phyloP scores from a whole-genome alignment of 2,329 filamentous ascomycete species.

The Penicillium sp. region DNA sequence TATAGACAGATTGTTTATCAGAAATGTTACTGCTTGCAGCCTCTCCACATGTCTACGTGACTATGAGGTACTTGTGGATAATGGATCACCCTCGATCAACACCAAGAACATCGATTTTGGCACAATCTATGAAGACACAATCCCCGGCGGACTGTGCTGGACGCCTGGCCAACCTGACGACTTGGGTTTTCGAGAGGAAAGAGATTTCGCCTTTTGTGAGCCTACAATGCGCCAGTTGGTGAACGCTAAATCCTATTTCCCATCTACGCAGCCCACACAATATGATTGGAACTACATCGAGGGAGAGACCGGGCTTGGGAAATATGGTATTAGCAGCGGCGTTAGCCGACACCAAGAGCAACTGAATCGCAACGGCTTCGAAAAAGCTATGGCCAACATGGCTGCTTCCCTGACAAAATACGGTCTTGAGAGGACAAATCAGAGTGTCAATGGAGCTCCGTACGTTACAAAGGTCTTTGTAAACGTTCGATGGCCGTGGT shows the following conservation, averaged over 20 bases:
- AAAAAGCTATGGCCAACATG: not conserved
- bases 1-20: not conserved
- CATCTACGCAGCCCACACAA: not conserved
- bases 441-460: not conserved
- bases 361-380: not conserved
- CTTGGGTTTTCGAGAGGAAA: not conserved
- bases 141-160: not conserved
- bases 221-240: not conserved
- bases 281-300: not conserved
- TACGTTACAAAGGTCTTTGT: not conserved
- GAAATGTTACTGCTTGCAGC: not conserved
- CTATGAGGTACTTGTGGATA: not conserved
- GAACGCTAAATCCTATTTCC: not conserved
- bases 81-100: not conserved
- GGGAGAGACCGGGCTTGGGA: not conserved
- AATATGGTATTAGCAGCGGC: not conserved
- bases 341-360: not conserved
- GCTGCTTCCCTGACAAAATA: not conserved
- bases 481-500: not conserved
- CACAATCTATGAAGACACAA: not conserved
- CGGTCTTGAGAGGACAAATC: not conserved
- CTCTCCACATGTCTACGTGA: not conserved
- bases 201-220: not conserved
- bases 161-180: not conserved
- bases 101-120: not conserved